Evolutionary conservation across 805 yeast species (phyloP).

Genomic region (Myxozyma melibiosi): DNA sequence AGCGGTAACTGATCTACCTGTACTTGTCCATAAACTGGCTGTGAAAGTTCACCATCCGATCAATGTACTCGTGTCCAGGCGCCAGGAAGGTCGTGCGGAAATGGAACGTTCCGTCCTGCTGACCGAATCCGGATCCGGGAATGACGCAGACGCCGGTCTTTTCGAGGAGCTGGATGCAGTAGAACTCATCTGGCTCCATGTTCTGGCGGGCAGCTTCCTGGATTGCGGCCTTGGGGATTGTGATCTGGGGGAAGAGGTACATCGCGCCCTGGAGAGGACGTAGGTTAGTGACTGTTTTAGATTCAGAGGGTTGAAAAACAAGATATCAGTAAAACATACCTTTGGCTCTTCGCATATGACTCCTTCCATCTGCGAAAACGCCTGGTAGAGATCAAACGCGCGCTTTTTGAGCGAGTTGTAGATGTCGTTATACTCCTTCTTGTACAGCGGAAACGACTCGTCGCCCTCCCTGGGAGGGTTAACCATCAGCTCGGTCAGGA

Average conservation of each 20-base stretch:
- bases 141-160: constrained; percentile 94
- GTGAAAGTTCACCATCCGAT: constrained; percentile 78
- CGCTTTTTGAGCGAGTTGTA: constrained; percentile 64
- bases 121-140: constrained; percentile 98
- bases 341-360: constrained; percentile 79
- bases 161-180: constrained; percentile 81
- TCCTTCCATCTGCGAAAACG: constrained; percentile 78
- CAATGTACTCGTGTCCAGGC: constrained; percentile 90
- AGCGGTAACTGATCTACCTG: background rate
- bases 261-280: constrained; percentile 68
- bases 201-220: constrained; percentile 59
- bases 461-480: constrained; percentile 85
- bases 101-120: constrained; percentile 84
- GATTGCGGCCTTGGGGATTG: constrained; percentile 64
- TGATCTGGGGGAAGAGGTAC: constrained; percentile 87
- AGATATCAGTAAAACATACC: constrained; percentile 1
- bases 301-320: background rate
- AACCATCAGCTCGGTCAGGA: constrained; percentile 87
- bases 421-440: constrained; percentile 61
- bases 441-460: constrained; percentile 67
- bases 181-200: constrained; percentile 78
- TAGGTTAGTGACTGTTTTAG: background rate
- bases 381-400: constrained; percentile 63
- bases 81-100: constrained; percentile 96
- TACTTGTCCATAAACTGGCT: constrained; percentile 61